phyloP scores from a whole-genome alignment of 495 filamentous ascomycete species.

The Neurospora intermedia region DNA sequence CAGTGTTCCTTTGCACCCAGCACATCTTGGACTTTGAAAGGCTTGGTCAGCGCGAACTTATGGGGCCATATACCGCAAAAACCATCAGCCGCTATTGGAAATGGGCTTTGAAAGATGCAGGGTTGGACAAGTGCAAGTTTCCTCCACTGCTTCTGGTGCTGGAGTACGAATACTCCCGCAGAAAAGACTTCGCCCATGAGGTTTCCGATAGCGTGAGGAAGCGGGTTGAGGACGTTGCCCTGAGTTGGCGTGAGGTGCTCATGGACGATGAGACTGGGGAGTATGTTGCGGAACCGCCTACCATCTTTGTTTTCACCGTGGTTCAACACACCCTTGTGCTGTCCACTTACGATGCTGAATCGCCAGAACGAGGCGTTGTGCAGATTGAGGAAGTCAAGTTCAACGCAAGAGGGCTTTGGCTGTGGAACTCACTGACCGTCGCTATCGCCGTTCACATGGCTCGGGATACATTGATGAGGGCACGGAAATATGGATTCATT shows the following conservation, averaged over 20 bases:
- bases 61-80: constrained; percentile 11
- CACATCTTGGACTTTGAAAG: constrained; percentile 20
- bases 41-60: constrained; percentile 9
- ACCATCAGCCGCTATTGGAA: constrained; percentile 13
- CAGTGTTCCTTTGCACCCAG: constrained; percentile 20
- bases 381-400: constrained; percentile 12
- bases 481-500: constrained; percentile 3
- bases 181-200: constrained; percentile 3
- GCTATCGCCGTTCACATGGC: constrained; percentile 20
- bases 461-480: constrained; percentile 8
- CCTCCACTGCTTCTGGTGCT: constrained; percentile 10
- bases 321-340: constrained; percentile 19
- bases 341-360: constrained; percentile 15
- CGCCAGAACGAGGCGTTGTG: constrained; percentile 8
- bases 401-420: constrained; percentile 18
- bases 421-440: constrained; percentile 24
- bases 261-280: neutral
- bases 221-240: constrained; percentile 8
- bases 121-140: constrained; percentile 5
- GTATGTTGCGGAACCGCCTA: constrained; percentile 11
- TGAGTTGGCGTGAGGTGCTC: constrained; percentile 12
- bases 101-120: constrained; percentile 18
- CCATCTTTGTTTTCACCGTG: constrained; percentile 19
- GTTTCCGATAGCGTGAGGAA: constrained; percentile 10
- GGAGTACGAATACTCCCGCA: constrained; percentile 6